Base-by-base conservation (phyloP, 805 yeast species). In the Myxozyma mucilagina region DNA sequence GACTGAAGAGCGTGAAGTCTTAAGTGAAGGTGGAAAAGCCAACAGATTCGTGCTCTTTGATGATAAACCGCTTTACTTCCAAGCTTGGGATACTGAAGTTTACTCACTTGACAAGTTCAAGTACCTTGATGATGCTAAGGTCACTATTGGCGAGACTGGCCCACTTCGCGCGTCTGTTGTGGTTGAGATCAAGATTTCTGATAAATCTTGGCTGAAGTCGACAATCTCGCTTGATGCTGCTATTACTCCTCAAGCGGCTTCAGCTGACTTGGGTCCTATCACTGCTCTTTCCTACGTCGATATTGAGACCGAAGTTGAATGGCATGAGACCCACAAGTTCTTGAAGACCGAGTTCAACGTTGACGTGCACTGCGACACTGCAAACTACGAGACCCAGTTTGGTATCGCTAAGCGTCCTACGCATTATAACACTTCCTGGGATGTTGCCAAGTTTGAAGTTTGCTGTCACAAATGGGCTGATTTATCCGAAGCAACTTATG, bases 41-140 rank as follows among this genome's bases (percentile, higher is more conserved):
- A 90, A 91, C 69, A 96, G 89, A 73, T 85, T 84, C 65, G 84
- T 90, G 1, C 71, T 94, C 59, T 88, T 88, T 69, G 92, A 92
- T 66, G 99, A 94, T 72, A 88, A 90, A 64, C 99, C 99, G 9
- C 78, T 90, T 70, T 86, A 82, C 59, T 93, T 86, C 85, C 97
- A 90, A 48, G 98, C 98, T 1, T 93, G 99, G 99, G 99, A 93
- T 72, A 93, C 98, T 0, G 99, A 93, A 72, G 80, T 91, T 60
- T 94, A 84, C 71, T 89, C 97, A 0, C 81, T 90, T 59, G 90
- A 87, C 68, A 90, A 87, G 70, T 84, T 81, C 71, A 77, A 77
- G 57, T 83, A 84, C 65, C 73, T 86, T 32, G 68, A 70, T 4
- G 73, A 78, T 13, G 77, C 79, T 29, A 74, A 73, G 32, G 75